Evolutionary conservation across 495 filamentous ascomycete species (phyloP).

Genomic region (Penicillium arizonense): DNA sequence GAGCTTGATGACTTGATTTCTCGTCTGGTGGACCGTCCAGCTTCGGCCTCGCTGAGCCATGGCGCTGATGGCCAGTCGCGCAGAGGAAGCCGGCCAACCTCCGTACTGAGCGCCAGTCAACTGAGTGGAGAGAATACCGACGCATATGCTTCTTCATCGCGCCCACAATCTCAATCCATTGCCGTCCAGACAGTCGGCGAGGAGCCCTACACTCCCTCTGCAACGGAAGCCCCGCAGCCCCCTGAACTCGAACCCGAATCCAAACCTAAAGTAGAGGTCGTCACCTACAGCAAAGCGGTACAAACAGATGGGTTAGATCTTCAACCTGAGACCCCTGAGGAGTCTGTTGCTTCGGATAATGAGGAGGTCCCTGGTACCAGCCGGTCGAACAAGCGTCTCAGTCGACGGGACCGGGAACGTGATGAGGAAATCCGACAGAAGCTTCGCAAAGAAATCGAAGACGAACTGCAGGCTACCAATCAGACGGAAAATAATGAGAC

Average conservation of each 20-base stretch:
- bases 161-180: conserved; percentile 44
- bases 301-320: conserved; percentile 62
- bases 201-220: conserved; percentile 65
- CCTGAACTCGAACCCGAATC: conserved; percentile 73
- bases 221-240: conserved; percentile 67
- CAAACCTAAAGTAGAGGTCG: conserved; percentile 71
- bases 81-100: conserved; percentile 78
- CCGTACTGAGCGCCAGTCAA: conserved; percentile 72
- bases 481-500: conserved; percentile 52
- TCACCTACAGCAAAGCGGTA: conserved; percentile 93
- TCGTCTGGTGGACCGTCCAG: conserved; percentile 71
- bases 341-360: conserved; percentile 64
- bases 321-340: conserved; percentile 42
- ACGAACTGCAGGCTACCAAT: conserved; percentile 73
- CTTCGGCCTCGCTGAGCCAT: conserved; percentile 69
- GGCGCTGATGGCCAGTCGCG: conserved; percentile 60
- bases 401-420: conserved; percentile 70
- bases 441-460: conserved; percentile 85
- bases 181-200: conserved; percentile 70
- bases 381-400: conserved; percentile 60
- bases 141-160: conserved; percentile 29
- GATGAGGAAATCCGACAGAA: conserved; percentile 88
- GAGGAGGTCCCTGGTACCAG: conserved; percentile 54
- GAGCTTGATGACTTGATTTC: conserved; percentile 84
- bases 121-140: conserved; percentile 70